Evolutionary conservation across 768 basidiomycete species (phyloP), one percentile per base, ranked within the genome.

Genomic region (Suillus plorans): DNA sequence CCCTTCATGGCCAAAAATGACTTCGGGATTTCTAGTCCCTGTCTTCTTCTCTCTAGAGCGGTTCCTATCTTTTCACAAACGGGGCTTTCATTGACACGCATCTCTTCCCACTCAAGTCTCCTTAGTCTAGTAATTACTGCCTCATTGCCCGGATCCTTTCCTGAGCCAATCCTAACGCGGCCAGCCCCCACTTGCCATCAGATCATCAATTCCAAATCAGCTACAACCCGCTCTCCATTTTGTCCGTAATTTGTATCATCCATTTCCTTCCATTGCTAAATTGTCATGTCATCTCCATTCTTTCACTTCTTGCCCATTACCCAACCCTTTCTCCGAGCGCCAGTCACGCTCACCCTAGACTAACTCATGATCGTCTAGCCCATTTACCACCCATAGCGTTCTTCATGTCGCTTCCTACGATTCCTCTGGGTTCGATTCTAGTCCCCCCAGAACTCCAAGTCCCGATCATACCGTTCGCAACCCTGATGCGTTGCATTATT

Each of bases 1-100:
- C 63, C 34, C 36, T 61, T 64, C 61, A 62, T 39, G 60, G 50
- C 42, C 34, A 62, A 44, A 65, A 55, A 47, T 53, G 64, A 63
- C 41, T 66, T 66, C 75, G 74, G 74, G 22, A 63, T 69, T 68
- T 77, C 53, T 75, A 71, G 74, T 69, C 71, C 76, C 76, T 76
- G 73, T 44, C 67, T 70, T 66, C 67, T 67, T 67, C 60, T 65
- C 39, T 52, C 36, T 60, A 67, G 34, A 63, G 55, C 44, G 61
- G 66, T 61, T 41, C 45, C 55, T 45, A 64, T 64, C 39, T 64
- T 63, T 55, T 63, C 61, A 63, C 66, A 67, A 67, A 66, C 37
- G 61, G 65, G 73, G 69, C 59, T 49, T 76, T 73, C 69, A 16
- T 58, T 76, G 69, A 76, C 71, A 62, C 34, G 31, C 55, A 69